Evolutionary conservation across 164 flowering plant genomes (phyloP), one percentile per base, ranked within the genome.

Genomic region (Magnolia sinica): DNA sequence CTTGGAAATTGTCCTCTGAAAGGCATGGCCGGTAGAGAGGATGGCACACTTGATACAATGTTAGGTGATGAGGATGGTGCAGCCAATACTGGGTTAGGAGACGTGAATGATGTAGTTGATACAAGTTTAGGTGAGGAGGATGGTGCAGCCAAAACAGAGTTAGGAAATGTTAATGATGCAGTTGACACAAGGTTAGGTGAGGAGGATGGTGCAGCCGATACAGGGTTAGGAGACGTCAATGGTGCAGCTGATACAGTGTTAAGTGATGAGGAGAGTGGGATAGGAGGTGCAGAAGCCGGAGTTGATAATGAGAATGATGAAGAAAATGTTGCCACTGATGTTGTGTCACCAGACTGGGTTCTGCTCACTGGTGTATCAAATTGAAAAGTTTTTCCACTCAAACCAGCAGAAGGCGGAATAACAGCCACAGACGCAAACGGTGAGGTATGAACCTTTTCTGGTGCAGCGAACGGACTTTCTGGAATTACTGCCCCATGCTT

Each of bases 261-360:
- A 7, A 7, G 14, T 49, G 66, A 67, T 63, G 83, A 66, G 45
- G 73, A 50, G 31, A 72, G 65, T 4, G 50, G 18, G 19, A 20
- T 23, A 2, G 83, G 74, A 58, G 81, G 31, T 59, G 73, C 70
- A 16, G 77, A 74, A 23, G 63, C 65, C 19, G 82, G 37, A 8
- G 50, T n/a, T 24, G 29, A 20, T 11, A 23, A 50, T 1, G 83
- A 72, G 68, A 70, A 45, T 68, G 83, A 16, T n/a, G 87, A 50
- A 29, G 73, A 20, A 69, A 20, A 59, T 50, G 74, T 59, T 9
- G 85, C 76, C 31, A 82, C 20, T 29, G 80, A 68, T 71, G 50
- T 50, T 69, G 59, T 59, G 66, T 78, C 83, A 75, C 70, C 80
- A 74, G 85, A 69, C 50, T 80, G 81, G 78, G 68, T 75, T 74